phyloP scores from a whole-genome alignment of 2,329 filamentous ascomycete genomes.

The Beauveria sp. region DNA sequence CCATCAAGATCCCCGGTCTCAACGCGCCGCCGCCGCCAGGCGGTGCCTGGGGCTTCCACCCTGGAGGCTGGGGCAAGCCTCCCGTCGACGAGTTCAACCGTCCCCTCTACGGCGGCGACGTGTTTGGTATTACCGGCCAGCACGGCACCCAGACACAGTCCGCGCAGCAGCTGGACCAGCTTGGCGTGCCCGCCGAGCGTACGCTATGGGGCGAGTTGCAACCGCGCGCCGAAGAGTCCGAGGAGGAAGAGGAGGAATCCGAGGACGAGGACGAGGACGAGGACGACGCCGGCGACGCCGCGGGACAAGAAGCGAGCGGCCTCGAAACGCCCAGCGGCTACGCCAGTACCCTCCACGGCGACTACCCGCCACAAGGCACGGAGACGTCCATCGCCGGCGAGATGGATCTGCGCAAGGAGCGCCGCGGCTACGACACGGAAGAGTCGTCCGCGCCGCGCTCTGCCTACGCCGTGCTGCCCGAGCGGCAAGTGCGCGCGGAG shows the following conservation, averaged over 20 bases:
- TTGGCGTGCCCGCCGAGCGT: slow-evolving; percentile 76
- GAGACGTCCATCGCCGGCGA: slow-evolving; percentile 75
- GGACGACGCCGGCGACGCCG: slow-evolving; percentile 54
- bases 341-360: slow-evolving; percentile 71
- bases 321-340: slow-evolving; percentile 76
- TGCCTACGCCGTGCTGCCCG: slow-evolving; percentile 84
- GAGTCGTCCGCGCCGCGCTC: slow-evolving; percentile 66
- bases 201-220: slow-evolving; percentile 90
- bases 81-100: slow-evolving; percentile 90
- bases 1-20: slow-evolving; percentile 87
- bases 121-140: slow-evolving; percentile 66
- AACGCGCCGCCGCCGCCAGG: slow-evolving; percentile 89
- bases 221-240: slow-evolving; percentile 65
- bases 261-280: slow-evolving; percentile 70
- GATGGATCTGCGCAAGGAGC: slow-evolving; percentile 80
- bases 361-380: slow-evolving; percentile 60
- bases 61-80: slow-evolving; percentile 92
- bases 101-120: slow-evolving; percentile 87
- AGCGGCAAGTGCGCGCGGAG: slow-evolving; percentile 75
- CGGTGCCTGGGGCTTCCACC: slow-evolving; percentile 89
- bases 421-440: slow-evolving; percentile 81
- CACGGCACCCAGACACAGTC: slow-evolving; percentile 24
- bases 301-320: slow-evolving; percentile 58
- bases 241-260: slow-evolving; percentile 64
- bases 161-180: slow-evolving; percentile 23